Conservation (phyloP, 1,139 yeast genomes). For the Blastobotrys persicus region DNA sequence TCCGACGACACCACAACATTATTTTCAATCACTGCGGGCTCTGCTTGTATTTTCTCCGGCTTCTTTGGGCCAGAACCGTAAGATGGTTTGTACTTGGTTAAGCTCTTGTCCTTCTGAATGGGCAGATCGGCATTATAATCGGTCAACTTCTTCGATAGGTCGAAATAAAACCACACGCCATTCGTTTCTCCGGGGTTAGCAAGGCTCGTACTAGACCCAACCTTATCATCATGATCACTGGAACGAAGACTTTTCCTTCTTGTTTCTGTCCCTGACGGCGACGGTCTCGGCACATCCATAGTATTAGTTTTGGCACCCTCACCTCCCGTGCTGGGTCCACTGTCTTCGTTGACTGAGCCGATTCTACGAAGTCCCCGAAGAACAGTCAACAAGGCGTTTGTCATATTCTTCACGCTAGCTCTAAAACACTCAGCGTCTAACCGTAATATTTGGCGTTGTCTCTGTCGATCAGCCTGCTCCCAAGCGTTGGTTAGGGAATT, state of each 20-base stretch:
- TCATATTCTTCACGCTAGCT: slow-evolving; percentile 16
- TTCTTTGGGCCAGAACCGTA: background rate
- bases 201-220: slow-evolving; percentile 12
- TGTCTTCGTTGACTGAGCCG: background rate
- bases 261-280: background rate
- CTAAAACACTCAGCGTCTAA: too few species aligned
- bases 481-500: too few species aligned
- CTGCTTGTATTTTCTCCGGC: background rate
- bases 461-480: too few species aligned
- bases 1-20: slow-evolving; percentile 2
- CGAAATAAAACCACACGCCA: slow-evolving; percentile 5
- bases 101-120: background rate
- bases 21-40: background rate
- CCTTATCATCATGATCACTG: slow-evolving; percentile 5
- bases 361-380: slow-evolving; percentile 24
- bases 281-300: too few species aligned
- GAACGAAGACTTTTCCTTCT: slow-evolving; percentile 7
- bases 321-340: too few species aligned
- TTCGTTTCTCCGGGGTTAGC: slow-evolving; percentile 12
- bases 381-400: slow-evolving; percentile 27
- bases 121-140: background rate
- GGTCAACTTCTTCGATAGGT: background rate
- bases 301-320: too few species aligned
- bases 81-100: background rate
- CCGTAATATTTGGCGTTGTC: background rate